phyloP scores from a whole-genome alignment of 352 stramenopile genomes.

The Globisporangium barbulae region DNA sequence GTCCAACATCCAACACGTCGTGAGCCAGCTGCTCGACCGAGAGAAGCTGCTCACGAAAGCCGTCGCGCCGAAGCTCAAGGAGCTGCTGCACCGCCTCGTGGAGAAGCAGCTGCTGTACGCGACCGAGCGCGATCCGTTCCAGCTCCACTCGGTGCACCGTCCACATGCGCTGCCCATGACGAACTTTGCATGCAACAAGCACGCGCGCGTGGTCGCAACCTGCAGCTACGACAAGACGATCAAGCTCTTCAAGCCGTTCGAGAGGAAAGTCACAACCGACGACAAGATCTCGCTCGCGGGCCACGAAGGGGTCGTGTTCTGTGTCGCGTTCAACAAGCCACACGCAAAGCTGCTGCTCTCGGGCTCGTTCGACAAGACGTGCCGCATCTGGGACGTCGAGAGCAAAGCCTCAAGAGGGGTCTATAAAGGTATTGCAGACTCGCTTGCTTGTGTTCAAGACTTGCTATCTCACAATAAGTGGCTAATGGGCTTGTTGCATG shows the following conservation, averaged over 20 bases:
- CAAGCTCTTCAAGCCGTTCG: conserved; percentile 38
- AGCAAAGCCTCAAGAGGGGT: conserved; percentile 30
- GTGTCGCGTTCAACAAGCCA: conserved; percentile 56
- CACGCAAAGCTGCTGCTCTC: conserved; percentile 51
- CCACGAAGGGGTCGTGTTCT: conserved; percentile 68
- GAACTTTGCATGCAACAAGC: conserved; percentile 75
- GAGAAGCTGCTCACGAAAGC: conserved; percentile 57
- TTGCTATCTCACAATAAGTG: background rate
- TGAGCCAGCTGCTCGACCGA: conserved; percentile 47
- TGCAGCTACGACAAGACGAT: conserved; percentile 80
- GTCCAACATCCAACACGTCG: conserved; percentile 55
- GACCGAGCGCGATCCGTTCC: conserved; percentile 25
- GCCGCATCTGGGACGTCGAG: conserved; percentile 60
- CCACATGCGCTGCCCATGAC: conserved; percentile 64
- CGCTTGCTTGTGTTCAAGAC: background rate
- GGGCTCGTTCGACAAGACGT: conserved; percentile 80
- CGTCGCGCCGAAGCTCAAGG: conserved; percentile 39
- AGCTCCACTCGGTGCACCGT: conserved; percentile 36
- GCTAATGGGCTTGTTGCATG: background rate
- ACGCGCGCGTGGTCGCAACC: conserved; percentile 51
- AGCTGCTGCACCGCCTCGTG: conserved; percentile 67
- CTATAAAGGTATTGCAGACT: conserved; percentile 22
- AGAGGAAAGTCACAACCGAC: conserved; percentile 26
- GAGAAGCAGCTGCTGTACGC: conserved; percentile 58
- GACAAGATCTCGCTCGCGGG: conserved; percentile 34